Evolutionary conservation across 768 basidiomycete species (phyloP).

Genomic region (Naganishia antarctica): DNA sequence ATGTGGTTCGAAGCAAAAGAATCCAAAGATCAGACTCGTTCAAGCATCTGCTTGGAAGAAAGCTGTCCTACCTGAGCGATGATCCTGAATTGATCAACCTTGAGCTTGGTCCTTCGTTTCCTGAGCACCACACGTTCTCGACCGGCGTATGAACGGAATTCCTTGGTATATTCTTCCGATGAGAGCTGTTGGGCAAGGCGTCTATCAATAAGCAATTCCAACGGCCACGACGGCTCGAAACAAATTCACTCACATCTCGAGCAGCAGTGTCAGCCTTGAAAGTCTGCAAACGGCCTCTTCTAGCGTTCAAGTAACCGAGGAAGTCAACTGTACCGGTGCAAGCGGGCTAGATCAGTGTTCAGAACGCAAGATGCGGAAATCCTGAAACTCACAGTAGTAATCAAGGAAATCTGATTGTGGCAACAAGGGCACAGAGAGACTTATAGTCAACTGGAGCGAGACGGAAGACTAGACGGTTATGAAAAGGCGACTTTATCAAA

Average conservation of each 20-base stretch:
- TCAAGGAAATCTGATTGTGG: slow-evolving; percentile 75
- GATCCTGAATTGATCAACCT: slow-evolving; percentile 93
- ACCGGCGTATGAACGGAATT: slow-evolving; percentile 88
- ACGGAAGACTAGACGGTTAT: no score
- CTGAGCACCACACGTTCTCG: slow-evolving; percentile 89
- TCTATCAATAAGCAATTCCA: slow-evolving; percentile 48
- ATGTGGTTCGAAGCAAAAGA: not conserved
- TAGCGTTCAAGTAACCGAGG: slow-evolving; percentile 77
- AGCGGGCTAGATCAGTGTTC: not conserved
- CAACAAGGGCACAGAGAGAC: not conserved
- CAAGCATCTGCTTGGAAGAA: not conserved
- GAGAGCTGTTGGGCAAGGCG: slow-evolving; percentile 30
- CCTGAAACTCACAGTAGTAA: slow-evolving; percentile 66
- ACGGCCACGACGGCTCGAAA: slow-evolving; percentile 20
- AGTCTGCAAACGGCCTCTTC: slow-evolving; percentile 73
- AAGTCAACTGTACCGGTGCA: slow-evolving; percentile 58
- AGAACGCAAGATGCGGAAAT: slow-evolving; percentile 27
- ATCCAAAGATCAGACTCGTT: not conserved
- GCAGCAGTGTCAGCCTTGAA: slow-evolving; percentile 77
- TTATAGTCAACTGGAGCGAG: slow-evolving; percentile 19
- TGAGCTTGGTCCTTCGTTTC: slow-evolving; percentile 83
- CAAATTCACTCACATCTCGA: slow-evolving; percentile 53
- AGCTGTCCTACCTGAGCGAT: slow-evolving; percentile 64
- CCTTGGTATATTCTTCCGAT: slow-evolving; percentile 54
- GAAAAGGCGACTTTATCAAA: slow-evolving; percentile 47